phyloP scores from a whole-genome alignment of 2,329 filamentous ascomycete species.

The Neopestalotiopsis rosae region DNA sequence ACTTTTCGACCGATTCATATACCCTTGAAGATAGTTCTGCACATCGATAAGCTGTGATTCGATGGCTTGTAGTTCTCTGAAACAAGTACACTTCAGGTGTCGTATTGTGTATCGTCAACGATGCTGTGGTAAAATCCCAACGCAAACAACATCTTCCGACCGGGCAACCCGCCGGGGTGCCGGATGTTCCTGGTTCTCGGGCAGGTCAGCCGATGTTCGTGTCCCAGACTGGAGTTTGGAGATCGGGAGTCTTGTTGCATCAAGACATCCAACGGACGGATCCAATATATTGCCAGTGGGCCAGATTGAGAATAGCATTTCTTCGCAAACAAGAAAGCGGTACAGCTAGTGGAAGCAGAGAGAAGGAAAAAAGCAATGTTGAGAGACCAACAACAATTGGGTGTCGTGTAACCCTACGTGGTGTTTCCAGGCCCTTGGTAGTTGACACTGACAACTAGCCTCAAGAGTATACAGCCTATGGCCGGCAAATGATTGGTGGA shows the following conservation, averaged over 20 bases:
- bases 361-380: no score
- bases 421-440: no score
- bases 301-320: no score
- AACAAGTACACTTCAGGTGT: background rate
- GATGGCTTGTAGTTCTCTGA: background rate
- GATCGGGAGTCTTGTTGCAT: slow-evolving; percentile 1
- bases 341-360: no score
- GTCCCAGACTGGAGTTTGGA: background rate
- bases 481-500: no score
- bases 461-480: no score
- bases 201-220: background rate
- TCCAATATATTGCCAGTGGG: no score
- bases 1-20: background rate
- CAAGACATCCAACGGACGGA: background rate
- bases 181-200: background rate
- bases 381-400: no score
- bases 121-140: no score
- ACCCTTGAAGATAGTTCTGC: background rate
- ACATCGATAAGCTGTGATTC: background rate
- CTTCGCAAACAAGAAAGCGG: no score
- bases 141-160: background rate
- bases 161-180: background rate
- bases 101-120: background rate
- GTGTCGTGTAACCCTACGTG: no score
- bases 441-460: no score